Conservation (phyloP, 345 rosid genomes). For the Eucalyptus pauciflora region DNA sequence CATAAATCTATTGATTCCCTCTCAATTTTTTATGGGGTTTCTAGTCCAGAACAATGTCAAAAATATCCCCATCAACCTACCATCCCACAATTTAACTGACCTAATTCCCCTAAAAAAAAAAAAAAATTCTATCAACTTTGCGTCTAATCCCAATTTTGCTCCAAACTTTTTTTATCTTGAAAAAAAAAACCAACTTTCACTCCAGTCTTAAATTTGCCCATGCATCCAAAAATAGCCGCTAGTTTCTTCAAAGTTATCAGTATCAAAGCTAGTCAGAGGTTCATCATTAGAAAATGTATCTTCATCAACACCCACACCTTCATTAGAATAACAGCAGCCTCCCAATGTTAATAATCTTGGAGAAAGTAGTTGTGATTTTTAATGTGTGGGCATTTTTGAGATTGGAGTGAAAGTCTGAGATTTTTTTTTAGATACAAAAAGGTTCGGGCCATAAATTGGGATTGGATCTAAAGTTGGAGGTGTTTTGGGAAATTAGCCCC, state of each 20-base stretch:
- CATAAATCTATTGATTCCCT: background rate
- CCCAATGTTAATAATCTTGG: background rate
- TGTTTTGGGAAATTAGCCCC: background rate
- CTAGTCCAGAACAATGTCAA: background rate
- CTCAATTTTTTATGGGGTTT: background rate
- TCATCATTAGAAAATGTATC: background rate
- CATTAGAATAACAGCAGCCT: background rate
- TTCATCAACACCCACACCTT: background rate
- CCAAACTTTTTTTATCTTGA: no score
- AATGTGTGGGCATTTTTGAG: background rate
- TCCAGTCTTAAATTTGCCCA: background rate
- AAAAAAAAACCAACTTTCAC: no score
- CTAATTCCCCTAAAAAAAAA: background rate
- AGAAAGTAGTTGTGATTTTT: background rate
- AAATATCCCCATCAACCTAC: background rate
- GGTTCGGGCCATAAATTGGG: background rate
- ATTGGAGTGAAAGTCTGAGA: background rate
- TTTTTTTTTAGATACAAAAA: background rate
- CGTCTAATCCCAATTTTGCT: no score
- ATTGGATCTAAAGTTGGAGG: background rate
- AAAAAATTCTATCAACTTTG: no score
- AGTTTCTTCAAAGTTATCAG: background rate
- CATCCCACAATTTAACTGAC: background rate
- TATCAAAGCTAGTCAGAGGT: background rate
- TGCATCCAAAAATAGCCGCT: accelerated